Base-by-base conservation (phyloP, 169 alveolate genomes). In the Plasmodium reichenowi region DNA sequence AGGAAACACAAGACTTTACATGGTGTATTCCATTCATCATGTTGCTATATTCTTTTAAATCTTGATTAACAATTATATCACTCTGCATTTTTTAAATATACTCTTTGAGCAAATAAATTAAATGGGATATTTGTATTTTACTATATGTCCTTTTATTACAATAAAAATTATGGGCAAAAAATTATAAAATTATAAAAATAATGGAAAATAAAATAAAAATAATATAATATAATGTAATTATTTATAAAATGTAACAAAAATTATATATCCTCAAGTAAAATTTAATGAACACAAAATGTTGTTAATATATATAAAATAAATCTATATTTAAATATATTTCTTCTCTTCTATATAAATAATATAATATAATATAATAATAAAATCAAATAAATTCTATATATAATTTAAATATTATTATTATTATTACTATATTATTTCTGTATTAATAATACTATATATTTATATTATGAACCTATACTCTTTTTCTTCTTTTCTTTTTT, bases 21-120 rank as follows among this genome's bases (percentile, higher is more conserved):
- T 58, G 66, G 15, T 52, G 7, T 22, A 80, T 15, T 17, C 87
- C 68, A 43, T 67, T 88, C 62, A 50, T 74, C 62, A 50, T 64
- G 22, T 67, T 54, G 38, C 12, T 76, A 17, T 72, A 71, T 50
- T 72, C 72, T 15, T 47, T 38, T 56, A 75, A 24, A 88, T 72
- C 72, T 26, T 58, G 60, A 38, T 52, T 72, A 20, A 74, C 60
- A 32, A 70, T 59, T 32, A 59, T 74, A 48, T 64, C 85, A 47
- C 88, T 88, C 62, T 64, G 68, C 75, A 72, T 74, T 10, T 3
- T 38, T 32, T 32, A 32, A 32, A 32, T 32, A 32, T 32, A 32
- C 0, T 32, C 45, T 32, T 4, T 4, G 6, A 32, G 45, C 45
- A 60, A 58, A 66, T 52, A 66, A 47, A 76, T 10, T 52, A 48